Conservation (phyloP, 139 green algal species). For the Micractinium sp. region DNA sequence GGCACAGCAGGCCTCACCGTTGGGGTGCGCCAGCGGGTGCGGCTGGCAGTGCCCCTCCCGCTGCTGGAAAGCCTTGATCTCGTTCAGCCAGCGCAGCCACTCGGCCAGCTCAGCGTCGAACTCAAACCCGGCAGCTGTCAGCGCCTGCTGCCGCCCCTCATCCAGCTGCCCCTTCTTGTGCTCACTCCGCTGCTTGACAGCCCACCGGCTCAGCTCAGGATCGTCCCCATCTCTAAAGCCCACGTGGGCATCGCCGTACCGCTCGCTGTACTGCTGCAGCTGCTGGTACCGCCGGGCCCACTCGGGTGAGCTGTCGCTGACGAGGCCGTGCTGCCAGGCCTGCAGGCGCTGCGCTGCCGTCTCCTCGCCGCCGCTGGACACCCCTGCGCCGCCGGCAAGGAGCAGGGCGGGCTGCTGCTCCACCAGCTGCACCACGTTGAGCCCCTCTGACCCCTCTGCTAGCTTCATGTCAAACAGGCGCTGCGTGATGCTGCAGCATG, state of each 20-base stretch:
- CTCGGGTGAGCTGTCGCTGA: constrained; percentile 57
- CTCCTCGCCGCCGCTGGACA: constrained; percentile 18
- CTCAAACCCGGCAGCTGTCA: constrained; percentile 66
- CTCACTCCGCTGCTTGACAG: constrained; percentile 61
- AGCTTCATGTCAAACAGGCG: constrained; percentile 68
- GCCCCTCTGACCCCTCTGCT: constrained; percentile 20
- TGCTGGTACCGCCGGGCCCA: constrained; percentile 57
- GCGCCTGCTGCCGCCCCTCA: not conserved
- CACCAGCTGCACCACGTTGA: constrained; percentile 60
- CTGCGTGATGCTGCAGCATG: constrained; percentile 31
- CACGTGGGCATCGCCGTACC: constrained; percentile 68
- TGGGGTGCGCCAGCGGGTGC: constrained; percentile 46
- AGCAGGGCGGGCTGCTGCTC: constrained; percentile 69
- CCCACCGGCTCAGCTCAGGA: constrained; percentile 64
- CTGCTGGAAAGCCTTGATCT: constrained; percentile 56
- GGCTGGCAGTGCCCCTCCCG: constrained; percentile 60
- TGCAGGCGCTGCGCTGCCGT: constrained; percentile 24
- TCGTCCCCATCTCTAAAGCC: constrained; percentile 67
- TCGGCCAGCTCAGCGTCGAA: constrained; percentile 72
- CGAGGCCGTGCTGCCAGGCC: constrained; percentile 73
- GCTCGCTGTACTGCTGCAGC: constrained; percentile 59
- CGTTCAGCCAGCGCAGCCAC: constrained; percentile 72
- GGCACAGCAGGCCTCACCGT: constrained; percentile 1
- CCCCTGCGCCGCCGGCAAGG: constrained; percentile 14
- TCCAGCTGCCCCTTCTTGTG: constrained; percentile 41